A percentile compares a stretch with the other conserved stretches of the same genome.
These are phyloP conservation scores for Cutaneotrichosporon cavernicola DNA, from an alignment of 1,284 basidiomycete genomes.

Conservation along the genomic window DNA sequence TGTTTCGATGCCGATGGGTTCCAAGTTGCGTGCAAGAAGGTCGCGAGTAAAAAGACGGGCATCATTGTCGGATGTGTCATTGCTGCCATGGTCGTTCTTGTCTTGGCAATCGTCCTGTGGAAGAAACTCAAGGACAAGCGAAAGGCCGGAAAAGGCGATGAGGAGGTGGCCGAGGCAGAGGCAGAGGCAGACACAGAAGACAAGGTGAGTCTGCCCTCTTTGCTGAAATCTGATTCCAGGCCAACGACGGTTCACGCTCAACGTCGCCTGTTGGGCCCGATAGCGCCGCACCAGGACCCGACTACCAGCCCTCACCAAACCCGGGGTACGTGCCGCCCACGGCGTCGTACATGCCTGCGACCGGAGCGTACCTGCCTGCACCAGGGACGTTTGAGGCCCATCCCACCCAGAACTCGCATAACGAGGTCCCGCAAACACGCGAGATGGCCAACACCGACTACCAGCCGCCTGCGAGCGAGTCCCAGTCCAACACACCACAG, in stretches of 20 bases:
- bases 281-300: not conserved
- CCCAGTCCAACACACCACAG: not conserved
- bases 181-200: constrained; percentile 5
- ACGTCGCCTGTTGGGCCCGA: not conserved
- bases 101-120: too few relatives aligned
- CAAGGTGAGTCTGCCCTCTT: not conserved
- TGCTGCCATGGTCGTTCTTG: not conserved
- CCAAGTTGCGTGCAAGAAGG: not conserved
- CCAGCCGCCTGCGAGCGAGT: not conserved
- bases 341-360: not conserved
- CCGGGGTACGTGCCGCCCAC: not conserved
- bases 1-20: not conserved
- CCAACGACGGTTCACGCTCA: not conserved
- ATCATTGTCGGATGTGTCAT: not conserved
- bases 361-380: not conserved
- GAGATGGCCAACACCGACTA: not conserved
- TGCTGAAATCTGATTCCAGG: not conserved
- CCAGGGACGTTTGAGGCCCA: not conserved
- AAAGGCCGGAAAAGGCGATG: not conserved
- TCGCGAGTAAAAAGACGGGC: not conserved
- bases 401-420: not conserved
- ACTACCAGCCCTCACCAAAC: not conserved
- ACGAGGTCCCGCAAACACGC: not conserved
- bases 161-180: constrained; percentile 4
- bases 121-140: not conserved